A percentile compares a stretch with the other conserved stretches of the same genome.
These are phyloP conservation scores for Venturia carpophila DNA, from an alignment of 2,329 filamentous ascomycete species.

Conservation along the genomic window DNA sequence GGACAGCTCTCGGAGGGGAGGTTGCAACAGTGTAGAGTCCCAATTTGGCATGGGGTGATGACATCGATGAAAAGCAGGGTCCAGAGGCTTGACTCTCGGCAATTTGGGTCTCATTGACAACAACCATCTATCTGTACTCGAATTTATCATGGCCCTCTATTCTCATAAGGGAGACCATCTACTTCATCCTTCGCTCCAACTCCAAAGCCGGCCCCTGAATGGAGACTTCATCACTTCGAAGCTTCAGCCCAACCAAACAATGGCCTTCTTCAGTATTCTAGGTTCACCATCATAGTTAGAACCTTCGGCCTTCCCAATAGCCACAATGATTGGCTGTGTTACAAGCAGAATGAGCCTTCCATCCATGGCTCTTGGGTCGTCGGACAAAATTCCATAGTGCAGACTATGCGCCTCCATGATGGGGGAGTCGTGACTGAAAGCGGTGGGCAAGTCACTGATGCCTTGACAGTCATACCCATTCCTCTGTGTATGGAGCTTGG, in stretches of 20 bases:
- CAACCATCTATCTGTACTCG: neutral
- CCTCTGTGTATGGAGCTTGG: too few relatives aligned
- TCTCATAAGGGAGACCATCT: too few relatives aligned
- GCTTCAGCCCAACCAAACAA: neutral
- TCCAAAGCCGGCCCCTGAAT: too few relatives aligned
- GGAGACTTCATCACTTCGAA: neutral
- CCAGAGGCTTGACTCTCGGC: neutral
- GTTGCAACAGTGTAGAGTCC: neutral
- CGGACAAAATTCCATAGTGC: too few relatives aligned
- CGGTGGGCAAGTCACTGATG: too few relatives aligned
- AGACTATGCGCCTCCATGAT: too few relatives aligned
- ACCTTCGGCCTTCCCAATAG: neutral
- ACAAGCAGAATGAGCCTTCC: neutral
- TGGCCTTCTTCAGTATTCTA: neutral
- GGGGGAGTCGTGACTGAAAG: too few relatives aligned
- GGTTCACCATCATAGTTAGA: neutral
- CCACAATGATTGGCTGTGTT: neutral
- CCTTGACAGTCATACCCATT: too few relatives aligned
- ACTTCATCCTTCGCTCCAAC: too few relatives aligned
- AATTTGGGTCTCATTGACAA: neutral
- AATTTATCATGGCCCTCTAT: neutral
- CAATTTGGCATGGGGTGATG: slow-evolving; percentile 5
- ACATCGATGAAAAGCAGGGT: neutral
- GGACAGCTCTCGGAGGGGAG: neutral
- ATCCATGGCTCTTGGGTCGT: too few relatives aligned